Evolutionary conservation across 2,329 filamentous ascomycete genomes (phyloP).

Genomic region (Cryoendolithus antarcticus): DNA sequence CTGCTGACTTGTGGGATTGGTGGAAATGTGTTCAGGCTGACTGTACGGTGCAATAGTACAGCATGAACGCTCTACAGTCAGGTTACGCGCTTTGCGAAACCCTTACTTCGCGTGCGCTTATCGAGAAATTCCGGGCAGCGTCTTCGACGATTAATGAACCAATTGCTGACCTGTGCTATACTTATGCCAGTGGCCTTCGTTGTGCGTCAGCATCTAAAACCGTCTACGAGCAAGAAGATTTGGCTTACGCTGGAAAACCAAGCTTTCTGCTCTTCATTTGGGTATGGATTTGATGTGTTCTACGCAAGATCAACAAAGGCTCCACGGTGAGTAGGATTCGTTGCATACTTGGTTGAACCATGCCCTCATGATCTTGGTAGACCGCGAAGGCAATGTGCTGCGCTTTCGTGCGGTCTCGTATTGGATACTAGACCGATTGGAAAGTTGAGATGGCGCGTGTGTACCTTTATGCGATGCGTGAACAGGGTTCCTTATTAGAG

Average conservation of each 20-base stretch:
- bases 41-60: too few relatives aligned
- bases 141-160: constrained; percentile 27
- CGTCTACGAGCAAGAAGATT: too few relatives aligned
- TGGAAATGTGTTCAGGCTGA: too few relatives aligned
- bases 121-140: constrained; percentile 25
- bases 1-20: too few relatives aligned
- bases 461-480: too few relatives aligned
- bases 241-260: constrained; percentile 20
- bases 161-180: constrained; percentile 28
- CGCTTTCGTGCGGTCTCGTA: constrained; percentile 16
- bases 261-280: constrained; percentile 25
- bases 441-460: too few relatives aligned
- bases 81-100: background rate
- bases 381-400: constrained; percentile 25
- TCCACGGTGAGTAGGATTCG: too few relatives aligned
- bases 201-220: too few relatives aligned
- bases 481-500: too few relatives aligned
- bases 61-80: too few relatives aligned
- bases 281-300: constrained; percentile 26
- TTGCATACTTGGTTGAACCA: constrained; percentile 23
- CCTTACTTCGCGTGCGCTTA: constrained; percentile 19
- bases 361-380: constrained; percentile 27
- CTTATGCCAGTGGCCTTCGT: constrained; percentile 25
- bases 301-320: constrained; percentile 7
- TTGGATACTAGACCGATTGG: too few relatives aligned